Conservation (phyloP, 805 yeast species). For the Suhomyces sp. region DNA sequence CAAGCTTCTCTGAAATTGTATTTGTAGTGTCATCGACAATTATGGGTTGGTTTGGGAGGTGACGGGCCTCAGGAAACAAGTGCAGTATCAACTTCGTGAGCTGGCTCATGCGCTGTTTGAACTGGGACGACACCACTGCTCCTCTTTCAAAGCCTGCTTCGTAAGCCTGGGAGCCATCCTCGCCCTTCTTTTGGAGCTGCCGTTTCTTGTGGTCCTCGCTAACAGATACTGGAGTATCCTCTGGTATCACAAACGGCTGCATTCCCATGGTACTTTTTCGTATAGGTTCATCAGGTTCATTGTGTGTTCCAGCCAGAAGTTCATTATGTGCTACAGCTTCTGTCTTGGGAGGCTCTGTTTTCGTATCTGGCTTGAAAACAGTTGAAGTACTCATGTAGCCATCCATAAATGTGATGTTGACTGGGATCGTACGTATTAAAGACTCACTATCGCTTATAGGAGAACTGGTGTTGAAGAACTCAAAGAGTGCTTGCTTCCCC, state of each 20-base stretch:
- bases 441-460: constrained; percentile 11
- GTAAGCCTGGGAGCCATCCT: constrained; percentile 26
- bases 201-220: constrained; percentile 1
- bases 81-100: constrained; percentile 6
- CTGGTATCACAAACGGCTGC: constrained; percentile 17
- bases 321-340: too few relatives aligned
- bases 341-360: too few relatives aligned
- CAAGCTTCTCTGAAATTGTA: constrained; percentile 31
- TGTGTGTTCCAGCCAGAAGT: too few relatives aligned
- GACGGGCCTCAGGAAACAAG: not conserved
- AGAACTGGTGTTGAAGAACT: constrained; percentile 22
- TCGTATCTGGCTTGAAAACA: not conserved
- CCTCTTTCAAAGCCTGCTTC: constrained; percentile 37
- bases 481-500: constrained; percentile 34
- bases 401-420: constrained; percentile 27
- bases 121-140: constrained; percentile 21
- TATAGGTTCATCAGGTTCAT: not conserved
- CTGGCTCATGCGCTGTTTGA: constrained; percentile 4
- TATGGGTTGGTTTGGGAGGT: not conserved
- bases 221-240: constrained; percentile 1
- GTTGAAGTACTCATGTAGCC: constrained; percentile 4
- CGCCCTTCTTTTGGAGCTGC: constrained; percentile 16
- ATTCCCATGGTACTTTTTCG: constrained; percentile 15
- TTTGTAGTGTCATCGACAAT: constrained; percentile 33
- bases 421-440: constrained; percentile 18